These are phyloP conservation scores for Metahyphopichia silvanorum DNA, from an alignment of 805 yeast genomes.

Conservation along the genomic window DNA sequence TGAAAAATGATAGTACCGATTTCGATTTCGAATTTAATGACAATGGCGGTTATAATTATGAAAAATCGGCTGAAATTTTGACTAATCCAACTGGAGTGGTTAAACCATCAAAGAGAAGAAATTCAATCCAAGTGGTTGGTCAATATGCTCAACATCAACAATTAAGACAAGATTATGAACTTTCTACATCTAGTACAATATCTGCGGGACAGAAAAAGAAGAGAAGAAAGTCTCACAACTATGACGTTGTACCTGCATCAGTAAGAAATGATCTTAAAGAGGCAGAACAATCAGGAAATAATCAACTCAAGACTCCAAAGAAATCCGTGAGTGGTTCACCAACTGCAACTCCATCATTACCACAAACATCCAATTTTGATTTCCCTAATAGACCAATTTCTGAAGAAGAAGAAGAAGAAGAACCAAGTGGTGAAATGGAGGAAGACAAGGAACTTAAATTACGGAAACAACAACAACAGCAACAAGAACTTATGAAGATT, in stretches of 20 bases:
- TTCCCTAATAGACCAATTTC: no score
- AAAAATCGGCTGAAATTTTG: conserved; percentile 14
- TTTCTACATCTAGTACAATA: neutral
- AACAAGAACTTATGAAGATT: neutral
- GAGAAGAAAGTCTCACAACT: conserved; percentile 17
- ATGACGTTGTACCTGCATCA: conserved; percentile 2
- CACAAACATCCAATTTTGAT: neutral
- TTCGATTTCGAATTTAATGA: conserved; percentile 3
- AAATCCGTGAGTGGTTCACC: no score
- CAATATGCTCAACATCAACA: neutral
- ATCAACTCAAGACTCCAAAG: neutral
- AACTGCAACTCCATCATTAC: neutral
- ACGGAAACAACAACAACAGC: conserved; percentile 1
- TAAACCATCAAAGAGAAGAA: conserved; percentile 18
- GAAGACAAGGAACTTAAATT: conserved; percentile 4
- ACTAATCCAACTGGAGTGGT: conserved; percentile 29
- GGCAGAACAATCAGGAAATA: no score
- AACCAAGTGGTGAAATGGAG: no score
- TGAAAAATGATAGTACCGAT: conserved; percentile 8
- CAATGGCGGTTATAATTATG: neutral
- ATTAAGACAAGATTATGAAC: no score
- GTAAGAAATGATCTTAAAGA: no score
- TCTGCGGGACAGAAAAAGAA: conserved; percentile 7
- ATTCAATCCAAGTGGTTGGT: conserved; percentile 15
- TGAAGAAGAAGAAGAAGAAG: conserved; percentile 3